Conservation (phyloP, 176 grass and related monocot genomes). For the Tuctoria greenei region DNA sequence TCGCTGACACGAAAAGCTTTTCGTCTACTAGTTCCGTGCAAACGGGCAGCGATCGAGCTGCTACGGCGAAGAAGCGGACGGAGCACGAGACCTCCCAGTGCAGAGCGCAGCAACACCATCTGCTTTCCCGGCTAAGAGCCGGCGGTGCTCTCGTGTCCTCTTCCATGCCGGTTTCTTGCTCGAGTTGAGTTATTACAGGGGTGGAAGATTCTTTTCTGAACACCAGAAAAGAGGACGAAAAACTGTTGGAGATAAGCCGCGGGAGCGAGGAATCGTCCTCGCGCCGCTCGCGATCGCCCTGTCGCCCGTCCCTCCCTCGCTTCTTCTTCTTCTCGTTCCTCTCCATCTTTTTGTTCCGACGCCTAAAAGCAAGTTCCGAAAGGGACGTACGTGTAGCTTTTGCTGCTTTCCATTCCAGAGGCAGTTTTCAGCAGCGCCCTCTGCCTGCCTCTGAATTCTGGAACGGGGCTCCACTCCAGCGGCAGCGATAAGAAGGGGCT, state of each 20-base stretch:
- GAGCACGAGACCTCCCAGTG: not conserved
- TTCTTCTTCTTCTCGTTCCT: not conserved
- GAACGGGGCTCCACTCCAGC: not conserved
- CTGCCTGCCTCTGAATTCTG: not conserved
- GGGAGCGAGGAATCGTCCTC: not conserved
- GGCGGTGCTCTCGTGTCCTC: not conserved
- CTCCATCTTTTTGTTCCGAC: conserved; percentile 38
- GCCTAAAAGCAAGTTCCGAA: conserved; percentile 28
- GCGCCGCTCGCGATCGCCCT: not conserved
- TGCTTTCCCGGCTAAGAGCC: conserved; percentile 2
- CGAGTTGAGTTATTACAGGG: not conserved
- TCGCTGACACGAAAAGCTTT: not conserved
- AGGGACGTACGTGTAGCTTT: conserved; percentile 23
- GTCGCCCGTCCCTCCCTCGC: too few species aligned
- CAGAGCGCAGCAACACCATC: not conserved
- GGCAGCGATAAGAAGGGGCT: not conserved
- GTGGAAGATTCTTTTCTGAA: not conserved
- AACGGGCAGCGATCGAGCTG: not conserved
- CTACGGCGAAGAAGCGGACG: not conserved
- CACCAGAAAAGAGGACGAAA: too few species aligned
- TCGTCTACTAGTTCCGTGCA: not conserved
- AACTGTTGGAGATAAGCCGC: not conserved
- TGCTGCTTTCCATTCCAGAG: not conserved
- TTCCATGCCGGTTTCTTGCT: not conserved
- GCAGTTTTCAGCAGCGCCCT: conserved; percentile 4